phyloP scores from a whole-genome alignment of 1,139 yeast genomes.

The Entelexis paramagnoliae region DNA sequence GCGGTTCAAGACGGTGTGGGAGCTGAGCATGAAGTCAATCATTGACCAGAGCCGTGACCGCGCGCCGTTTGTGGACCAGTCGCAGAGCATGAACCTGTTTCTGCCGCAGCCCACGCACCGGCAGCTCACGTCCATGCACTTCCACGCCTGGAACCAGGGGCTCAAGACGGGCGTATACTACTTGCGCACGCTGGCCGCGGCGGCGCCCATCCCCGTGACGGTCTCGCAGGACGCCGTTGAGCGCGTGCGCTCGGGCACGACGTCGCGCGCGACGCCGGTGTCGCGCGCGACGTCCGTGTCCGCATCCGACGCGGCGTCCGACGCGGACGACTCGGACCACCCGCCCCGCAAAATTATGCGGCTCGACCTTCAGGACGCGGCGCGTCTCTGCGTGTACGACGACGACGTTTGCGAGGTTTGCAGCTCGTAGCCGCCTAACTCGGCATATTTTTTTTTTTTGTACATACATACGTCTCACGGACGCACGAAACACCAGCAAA shows the following conservation, averaged over 20 bases:
- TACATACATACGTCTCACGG: no score
- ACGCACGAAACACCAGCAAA: no score
- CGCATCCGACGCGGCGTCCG: neutral
- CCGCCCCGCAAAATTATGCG: conserved; percentile 1
- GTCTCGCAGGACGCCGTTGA: conserved; percentile 46
- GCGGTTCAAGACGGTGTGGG: conserved; percentile 92
- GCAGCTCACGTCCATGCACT: conserved; percentile 90
- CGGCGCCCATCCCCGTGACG: conserved; percentile 87
- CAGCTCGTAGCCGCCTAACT: conserved; percentile 63
- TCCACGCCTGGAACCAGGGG: conserved; percentile 93
- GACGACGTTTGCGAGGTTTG: conserved; percentile 47
- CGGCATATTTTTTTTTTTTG: neutral
- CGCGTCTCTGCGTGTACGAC: neutral
- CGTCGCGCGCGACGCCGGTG: neutral
- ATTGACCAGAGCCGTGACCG: conserved; percentile 95
- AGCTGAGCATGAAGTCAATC: conserved; percentile 75
- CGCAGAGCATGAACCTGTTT: conserved; percentile 82
- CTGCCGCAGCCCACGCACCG: conserved; percentile 80
- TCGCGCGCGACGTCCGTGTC: neutral
- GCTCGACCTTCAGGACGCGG: neutral
- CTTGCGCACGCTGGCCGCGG: conserved; percentile 86
- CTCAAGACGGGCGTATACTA: conserved; percentile 96
- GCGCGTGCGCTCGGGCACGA: conserved; percentile 9
- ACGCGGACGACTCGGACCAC: neutral
- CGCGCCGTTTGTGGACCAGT: conserved; percentile 85